Base-by-base conservation (phyloP, 768 basidiomycete genomes). In the Boletus vermiculosoides region DNA sequence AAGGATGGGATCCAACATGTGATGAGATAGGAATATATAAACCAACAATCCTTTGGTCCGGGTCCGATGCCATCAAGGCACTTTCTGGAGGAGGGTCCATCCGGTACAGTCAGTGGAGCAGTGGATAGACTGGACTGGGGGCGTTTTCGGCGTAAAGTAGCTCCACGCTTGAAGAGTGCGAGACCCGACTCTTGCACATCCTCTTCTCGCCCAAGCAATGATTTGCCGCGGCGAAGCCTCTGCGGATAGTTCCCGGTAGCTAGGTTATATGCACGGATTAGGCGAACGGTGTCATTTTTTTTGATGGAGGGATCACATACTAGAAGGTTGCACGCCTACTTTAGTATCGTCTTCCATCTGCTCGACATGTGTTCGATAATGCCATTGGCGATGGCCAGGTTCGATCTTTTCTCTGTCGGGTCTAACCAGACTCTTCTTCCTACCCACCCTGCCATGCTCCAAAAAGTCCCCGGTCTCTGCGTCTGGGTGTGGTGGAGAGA, bases 361-460 rank as follows among this genome's bases (percentile, higher is more conserved):
- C 23, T 88, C 88, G 20, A 92, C 92, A 73, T 91, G 94, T 55
- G 80, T 85, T 52, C 92, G 85, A 74, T 98, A 98, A 74, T 98
- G 90, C 87, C 88, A 98, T 66, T 94, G 87, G 49, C 94, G 83
- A 77, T 98, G 94, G 41, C 86, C 85, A 11, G 94, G 94, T 66
- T 98, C 94, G 63, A 98, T 92, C 79, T 95, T 93, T 78, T 97
- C 95, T 55, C 96, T 79, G 73, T 99, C 96, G 5, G 96, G 96
- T 54, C 82, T 78, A 52, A 98, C 91, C 18, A 99, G 80, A 69
- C 88, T 91, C 80, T 94, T 95, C 80, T 97, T 98, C 69, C 97
- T 77, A 56, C 78, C 75, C 8, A 92, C 81, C 56, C 78, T 77
- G 16, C 77, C 73, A 3, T 79, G 77, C 62, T 84, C 83, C 40